Conservation (phyloP, 1,139 yeast species). For the Kazachstania sp. region DNA sequence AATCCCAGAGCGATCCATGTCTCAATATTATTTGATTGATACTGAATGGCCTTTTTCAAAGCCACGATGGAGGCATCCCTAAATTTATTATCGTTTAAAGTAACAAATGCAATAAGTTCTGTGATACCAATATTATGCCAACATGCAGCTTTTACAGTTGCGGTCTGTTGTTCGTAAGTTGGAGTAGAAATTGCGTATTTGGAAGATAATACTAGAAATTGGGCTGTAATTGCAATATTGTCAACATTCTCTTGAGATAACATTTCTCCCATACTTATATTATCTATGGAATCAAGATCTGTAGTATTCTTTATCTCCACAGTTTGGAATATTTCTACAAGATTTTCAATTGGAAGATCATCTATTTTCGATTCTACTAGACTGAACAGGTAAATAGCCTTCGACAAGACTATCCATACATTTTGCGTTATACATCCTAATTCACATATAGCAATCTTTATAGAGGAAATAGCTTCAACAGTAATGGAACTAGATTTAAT, state of each 20-base stretch:
- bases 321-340: conserved; percentile 33
- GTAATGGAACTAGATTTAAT: conserved; percentile 54
- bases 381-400: conserved; percentile 39
- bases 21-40: conserved; percentile 60
- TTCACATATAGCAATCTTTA: conserved; percentile 14
- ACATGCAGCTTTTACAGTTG: conserved; percentile 49
- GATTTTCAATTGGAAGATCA: conserved; percentile 38
- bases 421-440: conserved; percentile 35
- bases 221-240: conserved; percentile 22
- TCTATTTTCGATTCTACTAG: conserved; percentile 40
- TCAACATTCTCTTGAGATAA: conserved; percentile 17
- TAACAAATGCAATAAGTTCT: conserved; percentile 42
- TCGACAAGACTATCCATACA: conserved; percentile 47
- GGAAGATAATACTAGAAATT: conserved; percentile 25
- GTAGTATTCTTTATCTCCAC: conserved; percentile 9
- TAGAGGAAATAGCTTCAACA: conserved; percentile 33
- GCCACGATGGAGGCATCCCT: conserved; percentile 46
- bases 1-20: conserved; percentile 83
- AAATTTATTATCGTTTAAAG: conserved; percentile 27
- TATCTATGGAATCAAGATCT: conserved; percentile 19
- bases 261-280: conserved; percentile 41
- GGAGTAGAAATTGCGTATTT: conserved; percentile 22
- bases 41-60: conserved; percentile 58
- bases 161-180: conserved; percentile 25
- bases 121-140: conserved; percentile 67